Conservation (phyloP, 208 protist species). For the Trypanosoma congolense region DNA sequence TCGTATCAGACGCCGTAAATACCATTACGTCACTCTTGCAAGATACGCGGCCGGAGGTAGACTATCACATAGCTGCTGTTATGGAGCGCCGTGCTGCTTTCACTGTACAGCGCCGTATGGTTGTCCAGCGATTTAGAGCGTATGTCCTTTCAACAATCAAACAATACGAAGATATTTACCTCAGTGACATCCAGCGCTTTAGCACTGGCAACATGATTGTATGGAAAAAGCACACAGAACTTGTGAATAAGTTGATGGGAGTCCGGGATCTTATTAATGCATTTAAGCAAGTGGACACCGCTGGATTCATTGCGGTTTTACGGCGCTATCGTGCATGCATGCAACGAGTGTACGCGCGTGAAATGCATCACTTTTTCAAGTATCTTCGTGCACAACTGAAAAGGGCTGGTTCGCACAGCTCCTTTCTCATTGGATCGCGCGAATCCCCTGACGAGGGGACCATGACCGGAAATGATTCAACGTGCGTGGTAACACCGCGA, state of each 20-base stretch:
- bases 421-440: constrained; percentile 46
- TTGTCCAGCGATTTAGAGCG: constrained; percentile 52
- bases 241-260: constrained; percentile 44
- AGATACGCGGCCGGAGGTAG: constrained; percentile 50
- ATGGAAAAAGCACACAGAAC: constrained; percentile 70
- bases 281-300: constrained; percentile 61
- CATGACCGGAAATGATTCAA: constrained; percentile 9
- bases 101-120: constrained; percentile 65
- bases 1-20: constrained; percentile 40
- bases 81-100: constrained; percentile 71
- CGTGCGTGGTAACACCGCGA: constrained; percentile 1
- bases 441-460: constrained; percentile 37
- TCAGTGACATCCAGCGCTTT: constrained; percentile 48
- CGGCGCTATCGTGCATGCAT: constrained; percentile 75
- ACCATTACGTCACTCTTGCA: constrained; percentile 38
- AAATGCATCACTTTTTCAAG: constrained; percentile 76
- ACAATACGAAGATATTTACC: constrained; percentile 46
- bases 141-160: constrained; percentile 64
- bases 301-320: constrained; percentile 59
- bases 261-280: constrained; percentile 65
- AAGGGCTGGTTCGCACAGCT: constrained; percentile 37
- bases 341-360: constrained; percentile 72
- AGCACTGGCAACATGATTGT: constrained; percentile 49
- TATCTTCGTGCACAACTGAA: constrained; percentile 46
- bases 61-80: constrained; percentile 83